Percentiles rank a stretch among this genome's conserved stretches.
These are phyloP conservation scores for Cnidoscolus chayamansa DNA, from an alignment of 441 rosid genomes.

Conservation along the genomic window DNA sequence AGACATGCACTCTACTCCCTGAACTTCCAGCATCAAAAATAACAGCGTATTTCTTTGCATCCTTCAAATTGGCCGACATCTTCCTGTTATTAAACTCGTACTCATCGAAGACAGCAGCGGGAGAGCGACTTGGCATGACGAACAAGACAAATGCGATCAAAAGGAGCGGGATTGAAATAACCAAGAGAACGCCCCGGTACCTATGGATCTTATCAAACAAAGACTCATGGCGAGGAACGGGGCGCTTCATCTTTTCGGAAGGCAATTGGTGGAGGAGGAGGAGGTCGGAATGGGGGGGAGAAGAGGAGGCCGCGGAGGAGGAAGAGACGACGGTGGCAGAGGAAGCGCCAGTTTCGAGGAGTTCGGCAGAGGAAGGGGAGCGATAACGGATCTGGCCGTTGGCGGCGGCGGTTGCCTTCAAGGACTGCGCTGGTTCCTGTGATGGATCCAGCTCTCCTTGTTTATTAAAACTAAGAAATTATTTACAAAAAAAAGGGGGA, in stretches of 20 bases:
- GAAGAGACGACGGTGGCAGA: slow-evolving; percentile 18
- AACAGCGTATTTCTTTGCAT: slow-evolving; percentile 60
- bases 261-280: slow-evolving; percentile 14
- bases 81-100: slow-evolving; percentile 36
- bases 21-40: slow-evolving; percentile 96
- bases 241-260: slow-evolving; percentile 60
- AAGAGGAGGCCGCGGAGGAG: slow-evolving; percentile 28
- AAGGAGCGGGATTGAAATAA: slow-evolving; percentile 60
- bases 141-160: slow-evolving; percentile 57
- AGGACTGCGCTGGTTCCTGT: slow-evolving; percentile 62
- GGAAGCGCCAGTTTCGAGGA: slow-evolving; percentile 46
- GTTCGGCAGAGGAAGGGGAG: slow-evolving; percentile 83
- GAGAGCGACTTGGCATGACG: slow-evolving; percentile 55
- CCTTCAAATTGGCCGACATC: slow-evolving; percentile 37
- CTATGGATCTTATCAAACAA: slow-evolving; percentile 73
- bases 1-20: slow-evolving; percentile 95
- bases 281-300: slow-evolving; percentile 36
- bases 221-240: slow-evolving; percentile 49
- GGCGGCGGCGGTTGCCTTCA: slow-evolving; percentile 35
- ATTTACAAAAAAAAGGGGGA: too few relatives aligned
- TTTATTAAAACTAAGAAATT: neutral
- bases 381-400: slow-evolving; percentile 91
- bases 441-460: slow-evolving; percentile 68
- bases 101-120: slow-evolving; percentile 39
- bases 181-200: slow-evolving; percentile 55